These are phyloP conservation scores for Cryptococcus floricola DNA, from an alignment of 1,284 basidiomycete species.

Conservation along the genomic window DNA sequence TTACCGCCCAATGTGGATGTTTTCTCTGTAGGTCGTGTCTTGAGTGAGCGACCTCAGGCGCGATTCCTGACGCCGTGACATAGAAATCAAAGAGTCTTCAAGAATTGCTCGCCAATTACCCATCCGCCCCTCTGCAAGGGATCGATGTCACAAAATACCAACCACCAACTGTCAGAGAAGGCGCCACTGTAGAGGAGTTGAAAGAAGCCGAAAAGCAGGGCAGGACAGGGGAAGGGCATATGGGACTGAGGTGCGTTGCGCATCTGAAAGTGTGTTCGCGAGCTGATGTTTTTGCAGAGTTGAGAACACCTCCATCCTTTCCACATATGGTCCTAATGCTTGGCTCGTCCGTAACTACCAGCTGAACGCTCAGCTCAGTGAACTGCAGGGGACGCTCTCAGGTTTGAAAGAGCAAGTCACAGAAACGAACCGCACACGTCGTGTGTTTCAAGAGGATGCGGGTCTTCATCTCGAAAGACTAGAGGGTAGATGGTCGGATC, in stretches of 20 bases:
- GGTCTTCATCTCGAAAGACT: constrained; percentile 42
- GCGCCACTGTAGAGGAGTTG: constrained; percentile 72
- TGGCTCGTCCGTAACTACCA: constrained; percentile 89
- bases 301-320: constrained; percentile 77
- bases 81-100: constrained; percentile 52
- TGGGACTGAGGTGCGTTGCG: constrained; percentile 66
- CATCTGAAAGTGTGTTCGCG: not conserved
- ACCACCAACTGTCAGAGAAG: constrained; percentile 61
- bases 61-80: not conserved
- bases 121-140: constrained; percentile 55
- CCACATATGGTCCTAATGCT: constrained; percentile 82
- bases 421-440: constrained; percentile 78
- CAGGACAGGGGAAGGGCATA: constrained; percentile 82
- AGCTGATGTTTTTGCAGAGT: constrained; percentile 54
- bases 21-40: constrained; percentile 26
- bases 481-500: constrained; percentile 46
- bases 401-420: constrained; percentile 68
- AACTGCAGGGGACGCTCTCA: constrained; percentile 68
- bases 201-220: constrained; percentile 71
- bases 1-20: constrained; percentile 63
- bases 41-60: no score
- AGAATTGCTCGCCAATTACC: constrained; percentile 66
- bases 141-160: constrained; percentile 79
- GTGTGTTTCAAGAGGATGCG: constrained; percentile 58
- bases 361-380: constrained; percentile 70